Evolutionary conservation across 2,329 filamentous ascomycete genomes (phyloP).

Genomic region (Fonsecaea nubica): DNA sequence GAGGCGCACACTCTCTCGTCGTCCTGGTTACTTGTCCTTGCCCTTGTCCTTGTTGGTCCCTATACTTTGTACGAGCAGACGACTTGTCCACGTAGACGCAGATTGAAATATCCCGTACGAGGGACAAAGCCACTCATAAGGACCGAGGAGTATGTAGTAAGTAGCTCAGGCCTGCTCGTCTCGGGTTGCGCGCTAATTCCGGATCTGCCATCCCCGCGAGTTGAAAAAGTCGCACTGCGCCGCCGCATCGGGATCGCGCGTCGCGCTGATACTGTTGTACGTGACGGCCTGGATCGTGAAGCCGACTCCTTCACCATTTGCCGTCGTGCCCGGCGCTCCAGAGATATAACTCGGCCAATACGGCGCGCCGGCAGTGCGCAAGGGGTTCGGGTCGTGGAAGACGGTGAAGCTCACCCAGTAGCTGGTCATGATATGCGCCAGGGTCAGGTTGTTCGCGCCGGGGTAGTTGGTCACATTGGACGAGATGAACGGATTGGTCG

Average conservation of each 20-base stretch:
- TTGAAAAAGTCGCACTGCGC: slow-evolving; percentile 26
- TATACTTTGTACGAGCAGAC: too few relatives aligned
- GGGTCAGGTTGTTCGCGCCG: slow-evolving; percentile 42
- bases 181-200: slow-evolving; percentile 7
- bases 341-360: slow-evolving; percentile 29
- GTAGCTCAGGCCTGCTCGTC: too few relatives aligned
- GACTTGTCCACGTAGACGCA: too few relatives aligned
- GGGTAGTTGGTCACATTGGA: slow-evolving; percentile 28
- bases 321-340: background rate
- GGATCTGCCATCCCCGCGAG: slow-evolving; percentile 16
- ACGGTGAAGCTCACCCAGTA: slow-evolving; percentile 47
- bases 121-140: too few relatives aligned
- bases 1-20: too few relatives aligned
- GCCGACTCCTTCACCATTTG: slow-evolving; percentile 20
- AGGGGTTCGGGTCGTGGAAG: slow-evolving; percentile 45
- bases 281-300: slow-evolving; percentile 23
- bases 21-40: too few relatives aligned
- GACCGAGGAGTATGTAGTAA: too few relatives aligned
- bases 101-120: too few relatives aligned
- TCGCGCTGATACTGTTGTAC: slow-evolving; percentile 16
- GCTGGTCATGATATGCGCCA: slow-evolving; percentile 46
- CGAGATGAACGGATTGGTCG: slow-evolving; percentile 41
- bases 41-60: too few relatives aligned
- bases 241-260: slow-evolving; percentile 17
- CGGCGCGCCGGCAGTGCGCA: slow-evolving; percentile 27